Base-by-base conservation (phyloP, 352 stramenopile genomes). In the Phytophthora tubulina region DNA sequence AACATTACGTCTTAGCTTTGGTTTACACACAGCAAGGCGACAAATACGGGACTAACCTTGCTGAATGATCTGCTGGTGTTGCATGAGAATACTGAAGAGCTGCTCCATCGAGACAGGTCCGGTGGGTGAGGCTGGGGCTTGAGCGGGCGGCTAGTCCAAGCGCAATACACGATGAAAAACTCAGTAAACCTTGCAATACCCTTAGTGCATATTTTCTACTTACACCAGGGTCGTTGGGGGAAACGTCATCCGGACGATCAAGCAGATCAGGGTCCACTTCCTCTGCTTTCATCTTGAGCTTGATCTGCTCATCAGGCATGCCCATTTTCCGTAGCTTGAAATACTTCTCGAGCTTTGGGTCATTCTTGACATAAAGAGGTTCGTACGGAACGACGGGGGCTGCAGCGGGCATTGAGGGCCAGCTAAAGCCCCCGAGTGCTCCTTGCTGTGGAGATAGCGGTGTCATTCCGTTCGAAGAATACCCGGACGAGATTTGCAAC, bases 1-100 rank as follows among this genome's bases (percentile, higher is more conserved):
- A n/a, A n/a, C n/a, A n/a, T n/a, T n/a, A 27, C 21, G 21, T 27
- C 21, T 27, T 27, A 27, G 21, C 21, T 27, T 1, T 2, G 21
- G 21, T 27, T 27, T 27, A 27, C 21, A 27, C 21, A 27, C 21
- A 27, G 21, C 21, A 27, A 27, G 21, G 10, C 7, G n/a, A 41
- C 0, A 31, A 3, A 3, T 30, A 61, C 41, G 6, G n/a, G 38
- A 44, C 52, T 10, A 36, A 92, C 88, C 90, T 84, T 93, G 88
- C 36, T 95, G 88, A 48, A 96, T 94, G 45, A 95, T 91, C 62
- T 95, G 85, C 31, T 96, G 90, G 67, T 96, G 88, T 41, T 96
- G 88, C 88, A 96, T 95, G 6, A 95, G 65, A 54, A 96, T 95
- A 46, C 81, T 92, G 41, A 95, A 94, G 4, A 96, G 69, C 42